phyloP scores from a whole-genome alignment of 129 eudicot genomes.

The Arctium lappa region DNA sequence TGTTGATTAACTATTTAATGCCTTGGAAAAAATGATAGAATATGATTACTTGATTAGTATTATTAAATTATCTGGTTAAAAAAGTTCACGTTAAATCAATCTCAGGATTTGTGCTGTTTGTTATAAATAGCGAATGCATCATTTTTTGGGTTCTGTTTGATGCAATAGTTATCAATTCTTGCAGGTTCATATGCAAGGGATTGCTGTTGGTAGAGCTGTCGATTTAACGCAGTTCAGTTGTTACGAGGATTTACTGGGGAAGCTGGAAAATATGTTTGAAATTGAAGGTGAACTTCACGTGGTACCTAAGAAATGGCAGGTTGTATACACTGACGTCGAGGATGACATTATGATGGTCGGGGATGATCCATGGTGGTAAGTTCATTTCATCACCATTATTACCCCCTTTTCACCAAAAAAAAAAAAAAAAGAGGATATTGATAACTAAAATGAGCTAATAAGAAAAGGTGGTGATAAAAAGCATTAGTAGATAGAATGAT shows the following conservation, averaged over 20 bases:
- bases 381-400: slow-evolving; percentile 15
- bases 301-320: slow-evolving; percentile 79
- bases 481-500: background rate
- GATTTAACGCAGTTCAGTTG: slow-evolving; percentile 66
- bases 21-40: background rate
- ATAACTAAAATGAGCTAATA: background rate
- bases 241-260: slow-evolving; percentile 70
- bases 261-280: slow-evolving; percentile 85
- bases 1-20: background rate
- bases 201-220: slow-evolving; percentile 95
- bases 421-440: background rate
- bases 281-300: slow-evolving; percentile 75
- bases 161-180: slow-evolving; percentile 1
- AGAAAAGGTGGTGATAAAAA: background rate
- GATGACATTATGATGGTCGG: slow-evolving; percentile 99
- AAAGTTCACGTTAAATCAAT: background rate
- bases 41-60: background rate
- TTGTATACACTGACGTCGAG: slow-evolving; percentile 87
- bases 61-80: background rate
- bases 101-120: background rate
- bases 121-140: background rate
- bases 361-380: slow-evolving; percentile 98
- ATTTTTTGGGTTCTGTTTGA: background rate
- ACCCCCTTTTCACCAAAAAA: background rate
- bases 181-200: slow-evolving; percentile 97